Evolutionary conservation across 495 filamentous ascomycete species (phyloP).

Genomic region (Xylaria flabelliformis): DNA sequence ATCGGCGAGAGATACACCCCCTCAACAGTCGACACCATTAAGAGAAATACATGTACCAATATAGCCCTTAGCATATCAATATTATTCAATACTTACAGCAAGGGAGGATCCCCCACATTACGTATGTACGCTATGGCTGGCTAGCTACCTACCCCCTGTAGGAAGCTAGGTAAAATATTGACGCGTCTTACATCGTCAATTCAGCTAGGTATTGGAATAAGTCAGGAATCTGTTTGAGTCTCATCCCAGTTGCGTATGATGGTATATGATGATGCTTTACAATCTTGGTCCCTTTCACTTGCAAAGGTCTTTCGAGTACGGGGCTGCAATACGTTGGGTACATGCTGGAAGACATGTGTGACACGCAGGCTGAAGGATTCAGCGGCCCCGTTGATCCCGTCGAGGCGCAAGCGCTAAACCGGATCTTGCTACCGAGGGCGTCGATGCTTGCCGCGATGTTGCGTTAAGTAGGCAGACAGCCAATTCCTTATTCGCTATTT

Average conservation of each 20-base stretch:
- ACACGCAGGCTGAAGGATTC: constrained; percentile 18
- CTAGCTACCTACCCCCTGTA: not conserved
- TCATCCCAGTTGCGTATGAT: not conserved
- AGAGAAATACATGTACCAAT: not conserved
- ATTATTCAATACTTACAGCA: not conserved
- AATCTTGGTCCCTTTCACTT: not conserved
- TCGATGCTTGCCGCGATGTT: constrained; percentile 14
- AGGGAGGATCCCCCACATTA: not conserved
- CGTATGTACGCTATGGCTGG: not conserved
- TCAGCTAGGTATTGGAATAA: not conserved
- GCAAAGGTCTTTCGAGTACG: not conserved
- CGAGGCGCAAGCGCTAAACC: constrained; percentile 38
- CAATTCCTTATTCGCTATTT: not conserved
- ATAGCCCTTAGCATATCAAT: not conserved
- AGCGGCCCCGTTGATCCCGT: constrained; percentile 8
- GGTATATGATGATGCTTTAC: constrained; percentile 7
- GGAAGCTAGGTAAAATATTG: not conserved
- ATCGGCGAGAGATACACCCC: not conserved
- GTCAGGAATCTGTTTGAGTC: not conserved
- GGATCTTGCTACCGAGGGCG: constrained; percentile 37
- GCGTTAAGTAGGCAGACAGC: constrained; percentile 22
- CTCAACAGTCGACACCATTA: not conserved
- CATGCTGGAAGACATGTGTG: not conserved
- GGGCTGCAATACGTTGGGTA: not conserved
- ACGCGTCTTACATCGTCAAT: not conserved